Percentiles rank a stretch among this genome's conserved stretches.
These are phyloP conservation scores for Russula foetens DNA, from an alignment of 768 basidiomycete species.

Conservation along the genomic window DNA sequence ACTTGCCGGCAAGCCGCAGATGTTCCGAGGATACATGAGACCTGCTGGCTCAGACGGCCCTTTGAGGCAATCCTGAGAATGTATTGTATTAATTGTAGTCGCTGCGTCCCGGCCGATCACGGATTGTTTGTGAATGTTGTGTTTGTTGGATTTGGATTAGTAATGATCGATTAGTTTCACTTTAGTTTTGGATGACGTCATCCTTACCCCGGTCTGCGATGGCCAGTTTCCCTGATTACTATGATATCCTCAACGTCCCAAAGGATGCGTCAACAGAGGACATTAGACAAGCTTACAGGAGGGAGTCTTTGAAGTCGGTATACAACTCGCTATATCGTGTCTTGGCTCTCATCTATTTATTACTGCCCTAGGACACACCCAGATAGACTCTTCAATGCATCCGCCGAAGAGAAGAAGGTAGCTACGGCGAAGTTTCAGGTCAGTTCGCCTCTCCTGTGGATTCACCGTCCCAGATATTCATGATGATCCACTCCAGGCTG, in stretches of 20 bases:
- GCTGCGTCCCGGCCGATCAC: no score
- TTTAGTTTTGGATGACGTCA: no score
- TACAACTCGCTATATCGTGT: neutral
- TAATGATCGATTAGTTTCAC: no score
- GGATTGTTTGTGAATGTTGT: no score
- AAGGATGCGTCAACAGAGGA: slow-evolving; percentile 60
- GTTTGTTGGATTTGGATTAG: no score
- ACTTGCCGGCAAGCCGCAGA: slow-evolving; percentile 20
- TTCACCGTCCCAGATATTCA: neutral
- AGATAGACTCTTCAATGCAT: slow-evolving; percentile 68
- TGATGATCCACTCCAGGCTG: slow-evolving; percentile 40
- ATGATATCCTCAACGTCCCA: slow-evolving; percentile 48
- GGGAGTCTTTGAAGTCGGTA: slow-evolving; percentile 62
- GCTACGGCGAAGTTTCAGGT: slow-evolving; percentile 88
- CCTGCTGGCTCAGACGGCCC: neutral
- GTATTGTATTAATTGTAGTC: no score
- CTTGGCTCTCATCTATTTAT: slow-evolving; percentile 16
- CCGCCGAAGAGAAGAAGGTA: slow-evolving; percentile 54
- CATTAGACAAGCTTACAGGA: slow-evolving; percentile 69
- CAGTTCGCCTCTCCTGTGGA: neutral
- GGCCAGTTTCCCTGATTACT: slow-evolving; percentile 79
- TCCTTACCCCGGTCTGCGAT: slow-evolving; percentile 28
- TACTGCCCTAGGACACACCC: slow-evolving; percentile 66
- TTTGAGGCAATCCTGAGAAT: neutral
- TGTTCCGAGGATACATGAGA: slow-evolving; percentile 8